Evolutionary conservation across 2,329 filamentous ascomycete genomes (phyloP), one percentile per base, ranked within the genome.

Genomic region (Apiospora sp.): DNA sequence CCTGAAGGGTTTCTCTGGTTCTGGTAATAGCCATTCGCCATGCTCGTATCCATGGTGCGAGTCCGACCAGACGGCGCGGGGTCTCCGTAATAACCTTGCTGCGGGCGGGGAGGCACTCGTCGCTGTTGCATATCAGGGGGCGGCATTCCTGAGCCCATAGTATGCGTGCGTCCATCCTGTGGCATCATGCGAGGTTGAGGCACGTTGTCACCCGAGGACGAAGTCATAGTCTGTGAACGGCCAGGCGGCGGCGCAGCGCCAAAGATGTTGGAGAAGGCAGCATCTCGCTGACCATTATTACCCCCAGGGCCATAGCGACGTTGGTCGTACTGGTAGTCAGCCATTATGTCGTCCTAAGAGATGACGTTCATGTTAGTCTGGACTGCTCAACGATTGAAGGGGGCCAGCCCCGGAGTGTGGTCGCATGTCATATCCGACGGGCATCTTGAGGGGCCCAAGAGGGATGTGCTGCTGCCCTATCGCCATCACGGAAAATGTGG

Each of bases 181-280:
- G 88, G 86, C 78, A 84, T 84, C 81, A 86, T 85, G 78, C 85
- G 82, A 68, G 86, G 84, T 69, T 81, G 84, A 72, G 89, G 90
- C 73, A 84, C 80, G 58, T 30, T 30, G 27, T 74, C 72, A 13
- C 69, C 73, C 49, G 92, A 88, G 75, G 94, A 92, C 72, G 93
- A 95, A 75, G 92, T 96, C 95, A 98, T 98, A 37, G 96, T 98
- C 80, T 98, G 95, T 72, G 95, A 97, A 82, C 96, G 92, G 73
- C 96, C 96, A 67, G 94, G 91, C 67, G 94, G 94, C 75, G 94
- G 95, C 76, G 94, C 89, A 76, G 91, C 92, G 77, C 96, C 96
- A 82, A 98, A 99, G 81, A 98, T 98, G 84, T 96, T 96, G 76
- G 93, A 94, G 83, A 97, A 99, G 76, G 96, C 96, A 77, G 94